A percentile compares a stretch with the other conserved stretches of the same genome.
Evolutionary conservation across 768 basidiomycete genomes (phyloP).

Genomic region (Russula foetens): DNA sequence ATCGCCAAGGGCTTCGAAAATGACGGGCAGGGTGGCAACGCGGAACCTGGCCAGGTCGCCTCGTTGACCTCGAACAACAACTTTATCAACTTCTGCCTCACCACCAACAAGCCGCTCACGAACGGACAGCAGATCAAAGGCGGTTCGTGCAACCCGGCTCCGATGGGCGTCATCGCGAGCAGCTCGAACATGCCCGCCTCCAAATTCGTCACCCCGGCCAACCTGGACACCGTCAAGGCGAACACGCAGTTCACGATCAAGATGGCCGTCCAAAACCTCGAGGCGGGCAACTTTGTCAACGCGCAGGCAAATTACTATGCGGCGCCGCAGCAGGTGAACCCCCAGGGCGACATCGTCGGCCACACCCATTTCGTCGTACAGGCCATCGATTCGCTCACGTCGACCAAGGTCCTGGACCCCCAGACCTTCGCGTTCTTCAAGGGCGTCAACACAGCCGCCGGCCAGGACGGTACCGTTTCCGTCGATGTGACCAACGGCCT

Average conservation of each 20-base stretch:
- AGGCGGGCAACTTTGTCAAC: constrained; percentile 53
- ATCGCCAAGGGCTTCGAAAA: constrained; percentile 48
- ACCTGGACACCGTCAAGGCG: constrained; percentile 36
- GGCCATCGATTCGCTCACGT: constrained; percentile 36
- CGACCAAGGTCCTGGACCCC: constrained; percentile 45
- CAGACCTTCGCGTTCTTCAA: constrained; percentile 51
- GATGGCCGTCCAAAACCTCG: constrained; percentile 37
- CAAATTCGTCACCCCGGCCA: constrained; percentile 44
- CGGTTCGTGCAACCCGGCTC: constrained; percentile 53
- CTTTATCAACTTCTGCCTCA: constrained; percentile 62
- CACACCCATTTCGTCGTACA: constrained; percentile 59
- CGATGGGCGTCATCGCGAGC: constrained; percentile 51
- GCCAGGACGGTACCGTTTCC: constrained; percentile 31
- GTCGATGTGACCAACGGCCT: constrained; percentile 32
- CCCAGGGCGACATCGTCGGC: constrained; percentile 45
- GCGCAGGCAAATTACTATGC: constrained; percentile 42
- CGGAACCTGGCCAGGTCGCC: constrained; percentile 40
- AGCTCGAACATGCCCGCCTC: constrained; percentile 42
- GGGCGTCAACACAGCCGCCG: constrained; percentile 40
- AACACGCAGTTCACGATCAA: constrained; percentile 45
- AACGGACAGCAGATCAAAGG: constrained; percentile 43
- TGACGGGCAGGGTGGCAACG: constrained; percentile 37
- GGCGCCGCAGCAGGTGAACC: constrained; percentile 45
- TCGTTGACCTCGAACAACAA: constrained; percentile 59
- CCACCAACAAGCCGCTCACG: constrained; percentile 44